Conservation (phyloP, 2,329 filamentous ascomycete species). For the Venturia oleaginea region DNA sequence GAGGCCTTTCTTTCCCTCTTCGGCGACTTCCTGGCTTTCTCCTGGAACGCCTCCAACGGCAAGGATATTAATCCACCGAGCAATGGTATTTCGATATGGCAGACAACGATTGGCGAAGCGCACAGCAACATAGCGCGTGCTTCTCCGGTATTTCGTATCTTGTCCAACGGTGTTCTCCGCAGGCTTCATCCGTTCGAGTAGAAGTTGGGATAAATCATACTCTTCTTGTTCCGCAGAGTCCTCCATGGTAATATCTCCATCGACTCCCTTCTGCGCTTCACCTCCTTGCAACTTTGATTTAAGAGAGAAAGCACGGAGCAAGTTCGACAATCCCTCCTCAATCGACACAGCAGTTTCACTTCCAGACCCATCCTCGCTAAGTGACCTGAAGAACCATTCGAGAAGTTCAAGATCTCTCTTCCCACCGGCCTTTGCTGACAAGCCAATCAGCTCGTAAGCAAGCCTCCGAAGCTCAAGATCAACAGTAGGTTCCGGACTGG, state of each 20-base stretch:
- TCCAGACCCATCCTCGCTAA: conserved; percentile 68
- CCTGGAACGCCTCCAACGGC: conserved; percentile 58
- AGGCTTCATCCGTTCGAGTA: conserved; percentile 1
- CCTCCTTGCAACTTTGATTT: not conserved
- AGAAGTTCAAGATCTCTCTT: conserved; percentile 48
- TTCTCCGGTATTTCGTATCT: conserved; percentile 35
- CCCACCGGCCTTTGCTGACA: conserved; percentile 58
- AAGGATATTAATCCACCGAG: conserved; percentile 80
- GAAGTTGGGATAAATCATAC: conserved; percentile 1
- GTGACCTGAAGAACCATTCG: conserved; percentile 74
- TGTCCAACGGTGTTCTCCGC: conserved; percentile 7
- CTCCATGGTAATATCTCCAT: conserved; percentile 7
- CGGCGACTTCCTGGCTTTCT: conserved; percentile 72
- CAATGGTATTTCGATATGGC: conserved; percentile 67
- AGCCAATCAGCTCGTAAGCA: conserved; percentile 85
- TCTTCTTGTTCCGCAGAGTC: conserved; percentile 8
- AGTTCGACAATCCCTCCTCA: conserved; percentile 74
- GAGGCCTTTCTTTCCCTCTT: conserved; percentile 82
- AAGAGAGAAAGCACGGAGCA: conserved; percentile 49
- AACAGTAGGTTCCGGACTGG: conserved; percentile 30
- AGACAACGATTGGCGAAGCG: conserved; percentile 88
- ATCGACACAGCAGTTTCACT: conserved; percentile 75
- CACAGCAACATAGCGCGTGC: conserved; percentile 70
- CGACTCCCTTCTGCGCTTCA: not conserved
- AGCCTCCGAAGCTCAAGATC: conserved; percentile 62